Evolutionary conservation across 108 stramenopile genomes (phyloP), one percentile per base, ranked within the genome.

Genomic region (Conticribra weissflogii): DNA sequence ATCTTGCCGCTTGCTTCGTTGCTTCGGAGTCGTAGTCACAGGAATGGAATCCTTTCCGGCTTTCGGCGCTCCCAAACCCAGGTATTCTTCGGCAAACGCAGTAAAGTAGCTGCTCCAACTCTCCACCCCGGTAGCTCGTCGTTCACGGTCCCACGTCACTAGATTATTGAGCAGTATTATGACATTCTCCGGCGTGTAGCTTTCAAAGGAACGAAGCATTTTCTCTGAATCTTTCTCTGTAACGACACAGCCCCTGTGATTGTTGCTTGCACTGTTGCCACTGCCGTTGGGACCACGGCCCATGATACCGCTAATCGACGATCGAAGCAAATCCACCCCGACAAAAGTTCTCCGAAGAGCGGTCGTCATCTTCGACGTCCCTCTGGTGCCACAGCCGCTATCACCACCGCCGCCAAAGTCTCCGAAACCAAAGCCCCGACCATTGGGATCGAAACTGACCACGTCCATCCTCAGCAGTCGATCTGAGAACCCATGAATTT

Each of bases 401-500:
- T 44, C 50, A 28, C 7, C 24, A 52, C 15, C 28, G n/a, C n/a
- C n/a, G n/a, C n/a, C n/a, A n/a, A n/a, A n/a, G n/a, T n/a, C n/a
- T n/a, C n/a, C n/a, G n/a, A n/a, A n/a, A n/a, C n/a, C n/a, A n/a
- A n/a, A n/a, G n/a, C n/a, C n/a, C n/a, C n/a, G n/a, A n/a, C n/a
- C n/a, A n/a, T n/a, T n/a, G n/a, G 16, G 24, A 33, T 47, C 49
- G 32, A 58, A 69, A 51, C 36, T 24, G 24, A 69, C 33, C 8
- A 69, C 68, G 31, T 69, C 68, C 23, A 69, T 59, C 47, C 68
- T 27, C 57, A 69, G 17, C 19, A 69, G 24, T 0, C 68, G 68
- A 51, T 69, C 57, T 1, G 68, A 69, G 29, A 69, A 69, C 12
- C 68, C 68, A 59, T 69, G 68, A 19, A 69, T 59, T 46, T 69